Base-by-base conservation (phyloP, 164 flowering plant genomes). In the Macadamia tetraphylla region DNA sequence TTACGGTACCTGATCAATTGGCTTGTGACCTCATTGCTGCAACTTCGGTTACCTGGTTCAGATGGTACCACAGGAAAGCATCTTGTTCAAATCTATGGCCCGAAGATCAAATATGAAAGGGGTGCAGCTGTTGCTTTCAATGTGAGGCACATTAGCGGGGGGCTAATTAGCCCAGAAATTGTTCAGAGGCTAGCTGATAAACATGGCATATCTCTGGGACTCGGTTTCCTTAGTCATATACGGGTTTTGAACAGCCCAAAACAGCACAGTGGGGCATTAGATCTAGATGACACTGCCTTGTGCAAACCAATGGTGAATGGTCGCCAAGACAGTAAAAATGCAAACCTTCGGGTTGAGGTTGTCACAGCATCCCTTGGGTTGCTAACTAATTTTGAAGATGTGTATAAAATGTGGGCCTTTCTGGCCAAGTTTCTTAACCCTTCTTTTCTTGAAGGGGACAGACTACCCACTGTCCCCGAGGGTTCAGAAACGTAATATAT, bases 101-200 rank as follows among this genome's bases (percentile, higher is more conserved):
- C 97, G 1, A 88, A 87, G 70, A 80, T 88, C 35, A 82, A 76
- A 61, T 85, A 80, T 63, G 85, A 86, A 69, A 76, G 95, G 65
- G 95, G 91, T 66, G 84, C 89, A 15, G 80, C 90, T 0, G 79
- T 89, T 63, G 93, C 95, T 60, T 91, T 91, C 74, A 91, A 89
- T 66, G 74, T 91, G 18, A 80, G 81, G 46, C 82, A 82, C 67
- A 75, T 83, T 74, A 81, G 69, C 43, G 81, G 84, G n/a, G 81
- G 78, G 2, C 69, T 82, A 68, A 75, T 89, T 32, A 65, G 80
- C 58, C 97, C 97, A 0, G 79, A 75, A 49, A 55, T 84, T n/a
- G 91, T 91, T 29, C 91, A 85, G 75, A 89, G 81, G 74, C 81
- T 86, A 18, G 97, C 90, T 0, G 97, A 89, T 49, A 69, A 81